A percentile compares a stretch with the other conserved stretches of the same genome.
These are phyloP conservation scores for Aureobasidium uvarum DNA, from an alignment of 2,329 filamentous ascomycete genomes.

Conservation along the genomic window DNA sequence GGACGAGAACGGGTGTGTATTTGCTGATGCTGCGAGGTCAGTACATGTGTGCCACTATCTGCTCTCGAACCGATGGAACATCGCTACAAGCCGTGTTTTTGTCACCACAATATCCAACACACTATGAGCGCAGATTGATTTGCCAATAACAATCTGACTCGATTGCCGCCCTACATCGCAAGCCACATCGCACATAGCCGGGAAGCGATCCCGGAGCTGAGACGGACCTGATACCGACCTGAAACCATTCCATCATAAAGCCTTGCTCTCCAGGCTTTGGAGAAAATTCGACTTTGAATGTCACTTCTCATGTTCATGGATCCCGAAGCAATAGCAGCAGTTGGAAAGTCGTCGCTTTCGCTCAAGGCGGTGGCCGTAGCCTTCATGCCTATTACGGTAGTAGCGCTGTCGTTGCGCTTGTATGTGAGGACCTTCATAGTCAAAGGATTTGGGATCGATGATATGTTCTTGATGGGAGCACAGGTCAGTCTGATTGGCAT, in stretches of 20 bases:
- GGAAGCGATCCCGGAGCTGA: neutral
- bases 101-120: neutral
- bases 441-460: constrained; percentile 13
- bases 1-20: constrained; percentile 7
- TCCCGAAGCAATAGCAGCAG: neutral
- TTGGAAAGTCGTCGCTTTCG: neutral
- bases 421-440: constrained; percentile 6
- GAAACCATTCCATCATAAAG: neutral
- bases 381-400: constrained; percentile 13
- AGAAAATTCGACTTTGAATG: neutral
- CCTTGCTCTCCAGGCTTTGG: constrained; percentile 2
- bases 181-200: neutral
- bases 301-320: neutral
- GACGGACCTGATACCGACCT: neutral
- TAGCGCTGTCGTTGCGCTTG: constrained; percentile 5
- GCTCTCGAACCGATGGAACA: neutral
- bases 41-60: neutral
- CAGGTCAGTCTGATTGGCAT: neutral
- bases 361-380: neutral
- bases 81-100: neutral
- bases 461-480: constrained; percentile 1
- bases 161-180: neutral
- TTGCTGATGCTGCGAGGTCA: neutral
- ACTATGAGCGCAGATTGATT: neutral
- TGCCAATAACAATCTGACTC: neutral